Base-by-base conservation (phyloP, 1,139 yeast genomes). In the Torulaspora globosa region DNA sequence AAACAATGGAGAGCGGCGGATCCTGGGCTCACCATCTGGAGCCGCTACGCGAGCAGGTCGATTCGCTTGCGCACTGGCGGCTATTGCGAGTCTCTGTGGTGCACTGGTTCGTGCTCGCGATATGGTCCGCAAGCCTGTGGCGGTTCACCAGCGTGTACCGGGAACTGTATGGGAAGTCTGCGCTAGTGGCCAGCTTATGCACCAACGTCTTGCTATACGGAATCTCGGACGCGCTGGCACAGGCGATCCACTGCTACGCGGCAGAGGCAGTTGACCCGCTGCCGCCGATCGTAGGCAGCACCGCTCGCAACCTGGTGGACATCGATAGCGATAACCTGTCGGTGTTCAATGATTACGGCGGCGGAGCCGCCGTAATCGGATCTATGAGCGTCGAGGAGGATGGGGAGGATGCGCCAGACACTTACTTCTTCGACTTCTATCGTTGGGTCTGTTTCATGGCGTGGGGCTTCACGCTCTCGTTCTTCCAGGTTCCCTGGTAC, bases 401-500 rank as follows among this genome's bases (percentile, higher is more conserved):
- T 11, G 21, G 7, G 14, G 41, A 37, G 5, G 28, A 29, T 21
- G 23, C 29, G 7, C 41, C 60, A 1, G 74, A 68, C 43, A 63
- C 72, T 10, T 62, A 60, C 39, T 58, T 61, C 4, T 89, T 84
- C 65, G 75, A 80, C 47, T 84, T 87, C 58, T 71, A 78, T 48
- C 73, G 97, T 51, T 75, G 89, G 60, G 76, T 84, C 0, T 84
- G 95, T 10, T 90, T 90, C 60, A 82, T 88, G 73, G 70, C 79
- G 37, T 90, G 97, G 97, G 96, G 97, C 1, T 78, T 85, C 49
- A 63, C 84, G 4, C 77, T 88, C 70, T 84, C 96, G 0, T 83
- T 87, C 62, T 78, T 82, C 40, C 97, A 89, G 66, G 85, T 86
- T 47, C 82, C 82, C 50, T 92, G 98, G 98, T 90, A 90, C 61